Percentiles rank a stretch among this genome's conserved stretches.
Conservation (phyloP, 139 green algal species). For the Desmodesmus armatus region DNA sequence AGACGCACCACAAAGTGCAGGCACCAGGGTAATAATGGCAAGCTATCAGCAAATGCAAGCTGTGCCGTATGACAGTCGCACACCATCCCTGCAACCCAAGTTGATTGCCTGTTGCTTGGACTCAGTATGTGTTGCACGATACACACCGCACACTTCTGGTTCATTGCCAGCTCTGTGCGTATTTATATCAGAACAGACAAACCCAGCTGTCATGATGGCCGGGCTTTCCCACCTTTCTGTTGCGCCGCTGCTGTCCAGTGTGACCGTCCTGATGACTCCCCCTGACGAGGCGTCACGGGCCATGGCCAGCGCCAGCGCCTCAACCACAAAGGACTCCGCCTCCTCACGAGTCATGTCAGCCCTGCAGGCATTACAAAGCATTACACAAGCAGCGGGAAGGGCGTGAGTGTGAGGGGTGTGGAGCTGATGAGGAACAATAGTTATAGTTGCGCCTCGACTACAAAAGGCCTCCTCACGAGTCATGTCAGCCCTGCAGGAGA, state of each 20-base stretch:
- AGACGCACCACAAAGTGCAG: no score
- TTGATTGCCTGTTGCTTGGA: no score
- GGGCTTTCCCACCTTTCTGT: constrained; percentile 36
- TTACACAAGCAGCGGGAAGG: no score
- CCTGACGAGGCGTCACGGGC: constrained; percentile 82
- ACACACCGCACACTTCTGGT: background rate
- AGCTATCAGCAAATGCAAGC: no score
- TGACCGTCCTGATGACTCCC: constrained; percentile 85
- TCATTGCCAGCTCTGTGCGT: background rate
- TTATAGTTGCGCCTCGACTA: no score
- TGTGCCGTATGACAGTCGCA: no score
- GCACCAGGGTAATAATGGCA: no score
- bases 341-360: constrained; percentile 83
- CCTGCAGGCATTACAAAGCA: constrained; percentile 52
- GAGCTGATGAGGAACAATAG: no score
- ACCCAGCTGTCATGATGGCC: background rate
- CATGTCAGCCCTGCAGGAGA: background rate
- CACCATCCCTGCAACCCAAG: background rate
- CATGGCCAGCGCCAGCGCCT: constrained; percentile 88
- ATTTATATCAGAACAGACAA: background rate
- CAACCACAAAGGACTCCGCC: constrained; percentile 79
- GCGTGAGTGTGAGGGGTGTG: no score
- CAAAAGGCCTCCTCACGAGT: background rate
- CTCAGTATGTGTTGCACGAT: no score
- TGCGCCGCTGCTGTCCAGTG: constrained; percentile 70